A percentile compares a stretch with the other conserved stretches of the same genome.
Conservation (phyloP, 331 rosid species). For the Malus hybrid region DNA sequence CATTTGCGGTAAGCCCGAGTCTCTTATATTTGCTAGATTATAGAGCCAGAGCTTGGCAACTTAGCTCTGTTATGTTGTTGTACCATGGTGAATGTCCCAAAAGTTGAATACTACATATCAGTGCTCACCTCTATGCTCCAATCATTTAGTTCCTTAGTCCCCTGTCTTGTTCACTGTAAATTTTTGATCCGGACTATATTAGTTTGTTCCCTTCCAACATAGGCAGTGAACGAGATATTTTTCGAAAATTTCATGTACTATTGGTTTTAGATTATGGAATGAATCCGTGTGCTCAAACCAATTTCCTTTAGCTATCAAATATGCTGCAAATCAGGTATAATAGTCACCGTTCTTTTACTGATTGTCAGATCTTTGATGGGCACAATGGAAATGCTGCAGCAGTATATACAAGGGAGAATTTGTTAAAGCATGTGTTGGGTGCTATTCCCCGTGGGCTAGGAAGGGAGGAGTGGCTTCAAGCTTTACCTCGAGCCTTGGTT, state of each 20-base stretch:
- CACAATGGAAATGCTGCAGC: constrained; percentile 99
- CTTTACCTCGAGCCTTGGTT: constrained; percentile 90
- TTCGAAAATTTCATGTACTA: not conserved
- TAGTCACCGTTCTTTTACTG: not conserved
- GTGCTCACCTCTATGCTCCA: not conserved
- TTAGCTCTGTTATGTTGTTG: not conserved
- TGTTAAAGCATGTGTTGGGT: constrained; percentile 76
- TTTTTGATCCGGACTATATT: no score
- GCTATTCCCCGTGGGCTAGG: constrained; percentile 82
- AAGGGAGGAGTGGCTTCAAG: constrained; percentile 94
- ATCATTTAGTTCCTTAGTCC: no score
- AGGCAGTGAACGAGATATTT: not conserved
- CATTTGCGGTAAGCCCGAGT: constrained; percentile 65
- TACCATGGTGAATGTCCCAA: not conserved
- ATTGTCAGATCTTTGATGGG: constrained; percentile 82
- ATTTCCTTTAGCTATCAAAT: constrained; percentile 10
- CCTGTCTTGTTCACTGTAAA: no score
- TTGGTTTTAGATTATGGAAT: constrained; percentile 1
- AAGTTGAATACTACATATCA: not conserved
- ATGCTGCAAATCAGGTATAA: not conserved
- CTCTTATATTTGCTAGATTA: not conserved
- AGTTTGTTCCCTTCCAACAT: not conserved
- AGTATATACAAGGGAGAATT: constrained; percentile 62
- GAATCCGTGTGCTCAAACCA: constrained; percentile 9
- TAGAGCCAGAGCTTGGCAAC: not conserved